Base-by-base conservation (phyloP, 164 flowering plant genomes). In the Taxillus chinensis region DNA sequence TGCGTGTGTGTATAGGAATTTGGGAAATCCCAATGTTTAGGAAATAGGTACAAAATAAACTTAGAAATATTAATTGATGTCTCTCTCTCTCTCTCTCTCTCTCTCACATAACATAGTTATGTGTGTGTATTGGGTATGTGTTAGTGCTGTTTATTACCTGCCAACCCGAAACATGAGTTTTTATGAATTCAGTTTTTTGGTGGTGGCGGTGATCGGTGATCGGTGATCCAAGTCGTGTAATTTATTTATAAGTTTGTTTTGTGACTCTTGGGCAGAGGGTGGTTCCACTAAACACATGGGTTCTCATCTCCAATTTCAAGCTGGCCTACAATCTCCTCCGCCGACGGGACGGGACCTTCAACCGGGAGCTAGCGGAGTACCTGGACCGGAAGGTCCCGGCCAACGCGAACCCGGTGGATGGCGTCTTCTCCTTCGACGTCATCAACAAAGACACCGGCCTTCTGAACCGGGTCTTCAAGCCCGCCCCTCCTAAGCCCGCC, bases 221-320 rank as follows among this genome's bases (percentile, higher is more conserved):
- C 27, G 27, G 27, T 27, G 27, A 27, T 27, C 27, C 27, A 27
- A 27, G 27, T 27, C 27, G 27, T 27, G 27, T 27, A 27, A 27
- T 27, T 27, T 27, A 27, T 27, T 48, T 48, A 48, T 11, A 2
- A 14, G 12, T 7, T 62, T 60, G 52, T 48, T 55, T 60, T 10
- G 53, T 49, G 27, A 27, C 27, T 61, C 27, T 66, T 53, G 17
- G 67, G 66, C 53, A 85, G 89, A 83, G 75, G 13, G 85, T 83
- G 38, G 87, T 85, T 63, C 91, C 91, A 9, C 71, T 86, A 0
- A 81, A 82, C 45, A 86, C 91, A 57, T 86, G 86, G 86, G 79
- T 86, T 45, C 83, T 86, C 52, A 86, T 86, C 64, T 86, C 91
- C 63, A 83, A 83, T 49, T 85, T 85, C 80, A 85, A 85, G 81